phyloP scores from a whole-genome alignment of 2,329 filamentous ascomycete genomes.

The Claviceps citrina region DNA sequence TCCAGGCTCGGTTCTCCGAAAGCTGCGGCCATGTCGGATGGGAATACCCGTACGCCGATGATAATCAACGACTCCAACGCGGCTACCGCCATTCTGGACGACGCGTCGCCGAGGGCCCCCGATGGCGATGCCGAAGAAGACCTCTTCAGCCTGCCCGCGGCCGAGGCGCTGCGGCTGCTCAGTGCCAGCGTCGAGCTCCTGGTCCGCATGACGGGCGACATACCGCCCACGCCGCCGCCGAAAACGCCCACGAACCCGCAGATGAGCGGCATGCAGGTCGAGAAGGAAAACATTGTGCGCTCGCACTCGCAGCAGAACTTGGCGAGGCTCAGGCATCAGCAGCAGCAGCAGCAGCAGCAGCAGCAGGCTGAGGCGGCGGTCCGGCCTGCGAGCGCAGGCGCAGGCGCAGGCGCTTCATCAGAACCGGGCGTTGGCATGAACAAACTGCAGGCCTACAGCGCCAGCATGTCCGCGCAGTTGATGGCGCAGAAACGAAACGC shows the following conservation, averaged over 20 bases:
- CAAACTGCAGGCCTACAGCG: slow-evolving; percentile 15
- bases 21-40: slow-evolving; percentile 5
- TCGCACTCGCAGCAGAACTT: slow-evolving; percentile 42
- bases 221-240: slow-evolving; percentile 64
- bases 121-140: slow-evolving; percentile 37
- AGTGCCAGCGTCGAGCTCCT: slow-evolving; percentile 55
- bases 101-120: slow-evolving; percentile 11
- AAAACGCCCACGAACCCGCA: slow-evolving; percentile 48
- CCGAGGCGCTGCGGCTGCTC: slow-evolving; percentile 67
- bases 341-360: slow-evolving; percentile 28
- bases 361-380: slow-evolving; percentile 23
- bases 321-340: slow-evolving; percentile 26
- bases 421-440: slow-evolving; percentile 2
- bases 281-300: slow-evolving; percentile 45
- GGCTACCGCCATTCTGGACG: slow-evolving; percentile 9
- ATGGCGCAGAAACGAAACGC: slow-evolving; percentile 6
- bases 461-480: slow-evolving; percentile 14
- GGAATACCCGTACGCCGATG: neutral
- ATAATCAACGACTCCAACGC: neutral
- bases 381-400: neutral
- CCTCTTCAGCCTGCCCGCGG: slow-evolving; percentile 56
- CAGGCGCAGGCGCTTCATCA: neutral
- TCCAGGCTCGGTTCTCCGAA: too few species aligned
- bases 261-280: slow-evolving; percentile 46
- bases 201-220: slow-evolving; percentile 58